Evolutionary conservation across 768 basidiomycete species (phyloP).

Genomic region (Erythrobasidium yunnanense): DNA sequence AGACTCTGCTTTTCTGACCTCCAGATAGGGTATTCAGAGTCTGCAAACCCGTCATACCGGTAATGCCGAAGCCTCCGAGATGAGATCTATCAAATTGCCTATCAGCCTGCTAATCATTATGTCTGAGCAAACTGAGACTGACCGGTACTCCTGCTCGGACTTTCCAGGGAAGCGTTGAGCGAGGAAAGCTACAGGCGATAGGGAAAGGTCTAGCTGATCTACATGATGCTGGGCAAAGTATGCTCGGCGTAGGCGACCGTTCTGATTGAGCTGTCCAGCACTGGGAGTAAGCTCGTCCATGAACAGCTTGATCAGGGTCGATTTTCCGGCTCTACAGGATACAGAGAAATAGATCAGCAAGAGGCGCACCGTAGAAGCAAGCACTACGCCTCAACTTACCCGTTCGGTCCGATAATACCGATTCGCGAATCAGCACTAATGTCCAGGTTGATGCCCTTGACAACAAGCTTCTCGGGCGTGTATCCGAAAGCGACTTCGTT

Average conservation of each 20-base stretch:
- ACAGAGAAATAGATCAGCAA: too few relatives aligned
- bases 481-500: constrained; percentile 87
- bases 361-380: too few relatives aligned
- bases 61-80: constrained; percentile 55
- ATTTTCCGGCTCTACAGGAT: constrained; percentile 83
- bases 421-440: constrained; percentile 89
- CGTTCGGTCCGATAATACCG: constrained; percentile 64
- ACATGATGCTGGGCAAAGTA: constrained; percentile 96
- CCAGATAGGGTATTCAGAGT: neutral
- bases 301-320: constrained; percentile 87
- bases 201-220: constrained; percentile 67
- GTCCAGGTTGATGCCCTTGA: constrained; percentile 74
- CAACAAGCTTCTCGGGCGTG: constrained; percentile 52
- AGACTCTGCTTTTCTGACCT: constrained; percentile 91
- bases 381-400: constrained; percentile 16
- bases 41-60: constrained; percentile 20
- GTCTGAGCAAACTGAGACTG: too few relatives aligned
- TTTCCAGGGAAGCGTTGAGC: constrained; percentile 85
- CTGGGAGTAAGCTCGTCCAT: constrained; percentile 69
- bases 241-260: constrained; percentile 67
- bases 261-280: constrained; percentile 70
- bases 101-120: too few relatives aligned
- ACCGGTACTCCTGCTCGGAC: constrained; percentile 88
- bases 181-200: constrained; percentile 90
- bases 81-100: too few relatives aligned